Percentiles rank a stretch among this genome's conserved stretches.
phyloP scores from a whole-genome alignment of 2,329 filamentous ascomycete genomes.

The Arthrobotrys iridis region DNA sequence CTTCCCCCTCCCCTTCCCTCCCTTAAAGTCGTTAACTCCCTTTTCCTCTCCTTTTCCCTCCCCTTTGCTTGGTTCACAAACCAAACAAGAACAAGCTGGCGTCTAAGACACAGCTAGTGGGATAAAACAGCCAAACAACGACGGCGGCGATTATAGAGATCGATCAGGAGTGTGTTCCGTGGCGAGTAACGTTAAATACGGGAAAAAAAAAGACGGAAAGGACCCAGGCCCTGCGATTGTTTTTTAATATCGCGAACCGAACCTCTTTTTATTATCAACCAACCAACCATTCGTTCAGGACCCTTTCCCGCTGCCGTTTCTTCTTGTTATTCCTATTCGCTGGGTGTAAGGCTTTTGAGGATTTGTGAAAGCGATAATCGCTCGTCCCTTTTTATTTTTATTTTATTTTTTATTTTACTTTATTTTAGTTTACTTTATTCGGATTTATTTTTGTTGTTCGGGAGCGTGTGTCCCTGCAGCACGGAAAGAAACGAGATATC shows the following conservation, averaged over 20 bases:
- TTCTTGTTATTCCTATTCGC: too few relatives aligned
- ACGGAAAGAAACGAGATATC: not conserved
- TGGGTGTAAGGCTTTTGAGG: too few relatives aligned
- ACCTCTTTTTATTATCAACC: too few relatives aligned
- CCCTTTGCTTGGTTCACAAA: too few relatives aligned
- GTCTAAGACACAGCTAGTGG: conserved; percentile 35
- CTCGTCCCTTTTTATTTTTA: not conserved
- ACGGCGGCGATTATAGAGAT: conserved; percentile 53
- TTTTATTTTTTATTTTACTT: conserved; percentile 10
- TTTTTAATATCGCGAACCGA: not conserved
- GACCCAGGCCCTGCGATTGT: not conserved
- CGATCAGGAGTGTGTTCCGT: conserved; percentile 45
- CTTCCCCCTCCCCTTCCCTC: conserved; percentile 1
- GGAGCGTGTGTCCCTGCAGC: not conserved
- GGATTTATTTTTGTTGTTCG: not conserved
- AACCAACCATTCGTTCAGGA: conserved; percentile 11
- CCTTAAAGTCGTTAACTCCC: too few relatives aligned
- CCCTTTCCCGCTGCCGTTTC: too few relatives aligned
- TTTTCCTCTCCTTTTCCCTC: not conserved
- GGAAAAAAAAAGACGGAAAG: not conserved
- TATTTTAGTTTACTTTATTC: not conserved
- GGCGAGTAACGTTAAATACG: conserved; percentile 10
- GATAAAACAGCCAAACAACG: conserved; percentile 45
- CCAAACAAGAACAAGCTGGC: conserved; percentile 43
- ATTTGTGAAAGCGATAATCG: too few relatives aligned